Percentiles rank a stretch among this genome's conserved stretches.
phyloP scores from a whole-genome alignment of 1,284 basidiomycete species.

The Cryptococcus sp. region DNA sequence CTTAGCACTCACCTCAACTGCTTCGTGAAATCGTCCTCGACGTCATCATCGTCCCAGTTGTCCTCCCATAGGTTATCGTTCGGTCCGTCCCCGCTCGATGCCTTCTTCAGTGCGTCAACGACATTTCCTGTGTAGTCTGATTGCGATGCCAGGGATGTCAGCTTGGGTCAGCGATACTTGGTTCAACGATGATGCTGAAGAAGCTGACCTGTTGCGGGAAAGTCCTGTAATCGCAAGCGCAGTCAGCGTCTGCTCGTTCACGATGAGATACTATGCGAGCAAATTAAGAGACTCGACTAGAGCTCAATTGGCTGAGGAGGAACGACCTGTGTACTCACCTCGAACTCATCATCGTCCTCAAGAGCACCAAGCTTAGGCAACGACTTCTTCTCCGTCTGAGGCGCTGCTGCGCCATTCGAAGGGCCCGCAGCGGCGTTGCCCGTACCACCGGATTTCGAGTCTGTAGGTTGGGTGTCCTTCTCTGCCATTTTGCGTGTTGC shows the following conservation, averaged over 20 bases:
- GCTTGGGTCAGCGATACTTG: neutral
- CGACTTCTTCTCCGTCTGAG: slow-evolving; percentile 42
- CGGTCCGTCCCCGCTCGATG: slow-evolving; percentile 21
- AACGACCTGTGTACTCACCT: slow-evolving; percentile 41
- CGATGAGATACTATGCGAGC: too few relatives aligned
- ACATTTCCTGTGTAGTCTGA: slow-evolving; percentile 33
- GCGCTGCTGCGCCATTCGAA: slow-evolving; percentile 8
- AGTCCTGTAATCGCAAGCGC: slow-evolving; percentile 34
- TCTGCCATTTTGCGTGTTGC: slow-evolving; percentile 14
- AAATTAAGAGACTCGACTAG: too few relatives aligned
- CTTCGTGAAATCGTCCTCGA: slow-evolving; percentile 95
- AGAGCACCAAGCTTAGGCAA: slow-evolving; percentile 52
- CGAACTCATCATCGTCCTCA: slow-evolving; percentile 56
- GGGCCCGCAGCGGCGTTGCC: slow-evolving; percentile 16
- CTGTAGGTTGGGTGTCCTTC: slow-evolving; percentile 9
- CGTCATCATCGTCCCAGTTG: slow-evolving; percentile 99
- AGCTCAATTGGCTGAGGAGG: neutral
- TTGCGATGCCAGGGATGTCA: neutral
- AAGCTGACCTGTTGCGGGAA: slow-evolving; percentile 45
- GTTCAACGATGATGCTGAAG: neutral
- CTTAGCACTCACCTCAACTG: slow-evolving; percentile 75
- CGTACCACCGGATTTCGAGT: neutral
- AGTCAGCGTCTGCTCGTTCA: slow-evolving; percentile 1
- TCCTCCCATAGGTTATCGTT: slow-evolving; percentile 85
- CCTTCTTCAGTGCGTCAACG: slow-evolving; percentile 40